Percentiles rank a stretch among this genome's conserved stretches.
Evolutionary conservation across 2,329 filamentous ascomycete species (phyloP).

Genomic region (Hypoxylon sp.): DNA sequence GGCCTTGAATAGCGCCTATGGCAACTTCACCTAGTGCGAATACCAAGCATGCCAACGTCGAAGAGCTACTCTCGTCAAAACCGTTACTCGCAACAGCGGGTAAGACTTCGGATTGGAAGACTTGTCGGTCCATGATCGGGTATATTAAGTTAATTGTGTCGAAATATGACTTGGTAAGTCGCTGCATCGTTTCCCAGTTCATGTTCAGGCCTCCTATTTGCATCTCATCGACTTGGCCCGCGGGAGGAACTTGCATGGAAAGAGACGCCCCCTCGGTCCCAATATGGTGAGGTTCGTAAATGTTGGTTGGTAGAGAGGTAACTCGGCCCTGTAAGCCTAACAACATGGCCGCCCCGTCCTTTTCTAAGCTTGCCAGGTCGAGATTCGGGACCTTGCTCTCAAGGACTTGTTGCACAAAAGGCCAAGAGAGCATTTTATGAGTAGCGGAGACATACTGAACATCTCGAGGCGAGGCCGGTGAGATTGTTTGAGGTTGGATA

Average conservation of each 20-base stretch:
- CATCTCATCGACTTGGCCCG: conserved; percentile 38
- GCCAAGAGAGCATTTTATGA: conserved; percentile 69
- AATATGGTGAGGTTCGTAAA: conserved; percentile 38
- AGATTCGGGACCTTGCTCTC: conserved; percentile 55
- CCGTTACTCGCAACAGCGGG: conserved; percentile 62
- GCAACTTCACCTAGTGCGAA: conserved; percentile 73
- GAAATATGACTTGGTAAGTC: conserved; percentile 69
- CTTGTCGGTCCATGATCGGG: conserved; percentile 71
- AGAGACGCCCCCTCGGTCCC: conserved; percentile 32
- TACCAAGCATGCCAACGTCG: conserved; percentile 69
- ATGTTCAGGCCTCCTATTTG: conserved; percentile 53
- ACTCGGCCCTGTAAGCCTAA: conserved; percentile 48
- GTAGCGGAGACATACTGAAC: conserved; percentile 58
- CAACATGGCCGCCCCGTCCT: conserved; percentile 57
- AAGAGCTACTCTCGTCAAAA: conserved; percentile 65
- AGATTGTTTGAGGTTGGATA: conserved; percentile 41
- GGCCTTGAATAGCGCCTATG: conserved; percentile 64
- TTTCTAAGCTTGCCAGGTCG: conserved; percentile 54
- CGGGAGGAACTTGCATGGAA: conserved; percentile 33
- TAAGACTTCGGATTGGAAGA: conserved; percentile 65
- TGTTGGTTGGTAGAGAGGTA: conserved; percentile 37
- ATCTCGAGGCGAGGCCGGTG: conserved; percentile 38
- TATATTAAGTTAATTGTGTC: conserved; percentile 72
- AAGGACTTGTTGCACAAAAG: conserved; percentile 60
- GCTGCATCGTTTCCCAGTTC: conserved; percentile 64